Evolutionary conservation across 805 yeast genomes (phyloP), one percentile per base, ranked within the genome.

Genomic region (Hyphopichia homilentoma): DNA sequence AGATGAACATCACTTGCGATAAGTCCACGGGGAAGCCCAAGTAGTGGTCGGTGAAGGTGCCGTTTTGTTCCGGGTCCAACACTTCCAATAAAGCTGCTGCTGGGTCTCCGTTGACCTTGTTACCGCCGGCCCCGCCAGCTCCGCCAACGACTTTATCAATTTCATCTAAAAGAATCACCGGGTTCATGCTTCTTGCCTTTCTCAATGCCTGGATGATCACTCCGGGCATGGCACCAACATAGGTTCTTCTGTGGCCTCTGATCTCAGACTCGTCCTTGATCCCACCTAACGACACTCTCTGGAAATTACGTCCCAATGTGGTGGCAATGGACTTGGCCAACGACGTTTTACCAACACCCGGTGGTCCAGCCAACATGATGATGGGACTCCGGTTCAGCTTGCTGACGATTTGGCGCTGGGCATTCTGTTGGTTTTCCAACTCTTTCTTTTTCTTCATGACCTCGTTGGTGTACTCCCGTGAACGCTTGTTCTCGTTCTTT

Each of bases 191-290:
- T 11, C 84, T 76, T 1, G 86, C 77, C 46, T 81, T 83, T 29
- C 94, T 70, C 25, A 87, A 57, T 0, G 89, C 85, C 57, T 81
- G 89, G 19, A 84, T 73, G 17, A 87, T 63, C 28, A 83, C 64
- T 6, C 96, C 96, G 0, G 95, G 95, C 84, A 85, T 81, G 1
- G 95, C 86, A 5, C 96, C 96, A 23, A 87, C 89, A 53, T 87
- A 87, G 0, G 96, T 87, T 49, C 96, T 71, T 54, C 96, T 68
- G 55, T 87, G 96, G 2, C 96, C 96, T 40, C 95, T 71, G 35
- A 87, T 81, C 45, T 87, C 96, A 3, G 93, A 83, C 57, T 86
- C 95, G 50, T 87, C 95, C 41, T 83, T 79, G 27, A 87, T 75
- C 24, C 96, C 96, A 17, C 96, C 96, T 2, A 87, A 70, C 2